Evolutionary conservation across 2,329 filamentous ascomycete species (phyloP).

Genomic region (Gremmenia infestans): DNA sequence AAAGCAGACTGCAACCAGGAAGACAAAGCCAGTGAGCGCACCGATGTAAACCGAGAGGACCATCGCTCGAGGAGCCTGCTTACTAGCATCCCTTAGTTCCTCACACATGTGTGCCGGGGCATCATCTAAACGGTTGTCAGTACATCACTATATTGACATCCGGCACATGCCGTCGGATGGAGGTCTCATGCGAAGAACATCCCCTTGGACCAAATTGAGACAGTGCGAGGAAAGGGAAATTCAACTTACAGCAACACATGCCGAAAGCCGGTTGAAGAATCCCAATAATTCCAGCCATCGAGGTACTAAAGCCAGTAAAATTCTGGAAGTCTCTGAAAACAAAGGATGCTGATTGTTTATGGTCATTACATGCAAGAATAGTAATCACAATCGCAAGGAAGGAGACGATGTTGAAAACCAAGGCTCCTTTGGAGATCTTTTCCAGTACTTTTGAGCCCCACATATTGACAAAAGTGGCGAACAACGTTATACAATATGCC

Average conservation of each 20-base stretch:
- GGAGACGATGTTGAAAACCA: constrained; percentile 48
- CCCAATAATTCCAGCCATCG: constrained; percentile 48
- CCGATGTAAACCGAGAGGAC: constrained; percentile 44
- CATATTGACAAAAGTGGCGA: constrained; percentile 44
- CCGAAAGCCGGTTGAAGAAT: constrained; percentile 50
- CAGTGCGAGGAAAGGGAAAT: not conserved
- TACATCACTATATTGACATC: no score
- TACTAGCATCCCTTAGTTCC: constrained; percentile 47
- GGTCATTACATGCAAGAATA: constrained; percentile 47
- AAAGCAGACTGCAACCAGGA: constrained; percentile 45
- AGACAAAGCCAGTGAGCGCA: constrained; percentile 42
- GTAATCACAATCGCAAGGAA: constrained; percentile 48
- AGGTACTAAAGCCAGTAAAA: constrained; percentile 44
- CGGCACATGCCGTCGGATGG: no score
- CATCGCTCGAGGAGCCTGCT: constrained; percentile 46
- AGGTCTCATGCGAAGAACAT: no score
- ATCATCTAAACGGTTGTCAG: constrained; percentile 30
- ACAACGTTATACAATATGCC: constrained; percentile 42
- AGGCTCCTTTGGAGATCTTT: constrained; percentile 43
- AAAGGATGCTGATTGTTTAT: constrained; percentile 49
- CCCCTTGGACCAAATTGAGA: not conserved
- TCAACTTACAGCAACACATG: constrained; percentile 42
- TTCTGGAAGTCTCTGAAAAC: constrained; percentile 53
- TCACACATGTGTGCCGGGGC: constrained; percentile 50
- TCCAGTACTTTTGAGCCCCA: constrained; percentile 46